Conservation (phyloP, 2,329 filamentous ascomycete species). For the Fusarium sp. region DNA sequence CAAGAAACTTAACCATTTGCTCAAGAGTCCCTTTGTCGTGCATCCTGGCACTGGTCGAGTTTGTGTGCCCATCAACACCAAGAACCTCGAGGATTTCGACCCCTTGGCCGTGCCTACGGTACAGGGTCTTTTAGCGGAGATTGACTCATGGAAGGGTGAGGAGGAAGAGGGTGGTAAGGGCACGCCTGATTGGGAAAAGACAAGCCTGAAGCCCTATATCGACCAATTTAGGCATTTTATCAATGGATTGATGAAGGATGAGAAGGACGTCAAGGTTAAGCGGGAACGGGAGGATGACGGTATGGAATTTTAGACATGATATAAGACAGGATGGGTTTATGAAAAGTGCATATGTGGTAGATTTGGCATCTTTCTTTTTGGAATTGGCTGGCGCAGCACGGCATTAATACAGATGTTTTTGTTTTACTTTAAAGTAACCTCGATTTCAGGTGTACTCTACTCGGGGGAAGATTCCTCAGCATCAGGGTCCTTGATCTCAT, state of each 20-base stretch:
- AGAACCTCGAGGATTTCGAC: conserved; percentile 82
- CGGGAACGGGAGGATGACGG: conserved; percentile 66
- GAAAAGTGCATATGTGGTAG: conserved; percentile 39
- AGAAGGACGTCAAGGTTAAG: conserved; percentile 68
- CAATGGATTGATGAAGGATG: conserved; percentile 81
- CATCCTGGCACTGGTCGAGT: conserved; percentile 95
- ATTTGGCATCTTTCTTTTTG: conserved; percentile 34
- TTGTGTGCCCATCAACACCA: conserved; percentile 92
- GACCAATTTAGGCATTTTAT: conserved; percentile 91
- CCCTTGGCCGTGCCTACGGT: conserved; percentile 92
- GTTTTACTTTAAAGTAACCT: conserved; percentile 22
- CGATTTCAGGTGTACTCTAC: conserved; percentile 15
- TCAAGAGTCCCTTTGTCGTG: conserved; percentile 96
- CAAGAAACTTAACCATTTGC: conserved; percentile 97
- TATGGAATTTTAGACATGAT: conserved; percentile 64
- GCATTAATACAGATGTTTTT: conserved; percentile 31
- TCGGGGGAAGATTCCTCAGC: conserved; percentile 11
- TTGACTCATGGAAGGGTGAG: conserved; percentile 79
- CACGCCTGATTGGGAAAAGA: conserved; percentile 95
- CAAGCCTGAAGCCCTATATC: conserved; percentile 90
- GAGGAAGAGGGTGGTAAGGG: conserved; percentile 55
- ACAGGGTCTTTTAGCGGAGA: conserved; percentile 82
- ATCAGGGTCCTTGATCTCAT: conserved; percentile 47
- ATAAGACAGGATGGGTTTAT: conserved; percentile 28
- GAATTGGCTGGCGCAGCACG: conserved; percentile 38